A percentile compares a stretch with the other conserved stretches of the same genome.
phyloP scores from a whole-genome alignment of 1,284 basidiomycete species.

The Trichosporon asahii region DNA sequence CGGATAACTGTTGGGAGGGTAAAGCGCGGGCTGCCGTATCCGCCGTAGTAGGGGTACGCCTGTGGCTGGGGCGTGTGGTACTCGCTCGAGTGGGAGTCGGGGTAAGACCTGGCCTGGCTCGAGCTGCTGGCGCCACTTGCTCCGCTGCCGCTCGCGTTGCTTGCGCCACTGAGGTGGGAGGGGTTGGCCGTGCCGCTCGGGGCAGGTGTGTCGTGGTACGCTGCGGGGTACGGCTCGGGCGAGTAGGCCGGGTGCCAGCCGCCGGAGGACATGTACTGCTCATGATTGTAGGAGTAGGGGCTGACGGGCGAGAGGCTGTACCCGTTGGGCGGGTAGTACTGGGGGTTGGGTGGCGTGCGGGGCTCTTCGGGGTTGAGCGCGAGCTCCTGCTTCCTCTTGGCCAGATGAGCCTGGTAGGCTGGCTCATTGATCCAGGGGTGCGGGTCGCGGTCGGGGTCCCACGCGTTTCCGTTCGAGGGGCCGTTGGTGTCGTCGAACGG shows the following conservation, averaged over 20 bases:
- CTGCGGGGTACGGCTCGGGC: not conserved
- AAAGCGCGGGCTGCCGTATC: not conserved
- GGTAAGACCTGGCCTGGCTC: not conserved
- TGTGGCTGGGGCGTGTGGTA: not conserved
- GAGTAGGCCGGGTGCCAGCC: not conserved
- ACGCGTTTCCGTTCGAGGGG: conserved; percentile 20
- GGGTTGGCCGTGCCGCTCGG: not conserved
- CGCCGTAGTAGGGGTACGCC: not conserved
- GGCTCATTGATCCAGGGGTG: conserved; percentile 14
- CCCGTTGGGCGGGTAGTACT: not conserved
- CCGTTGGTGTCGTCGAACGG: not conserved
- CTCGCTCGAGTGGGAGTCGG: not conserved
- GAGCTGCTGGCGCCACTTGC: not conserved
- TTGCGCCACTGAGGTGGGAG: not conserved
- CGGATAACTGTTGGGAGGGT: too few species aligned
- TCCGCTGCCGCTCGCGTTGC: not conserved
- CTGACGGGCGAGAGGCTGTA: not conserved
- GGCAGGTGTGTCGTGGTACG: not conserved
- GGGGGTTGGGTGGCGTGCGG: not conserved
- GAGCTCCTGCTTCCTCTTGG: not conserved
- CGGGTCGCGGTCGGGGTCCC: conserved; percentile 17
- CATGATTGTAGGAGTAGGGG: not conserved
- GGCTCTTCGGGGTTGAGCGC: not conserved
- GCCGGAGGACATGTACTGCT: not conserved
- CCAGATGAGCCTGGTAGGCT: conserved; percentile 1